These are phyloP conservation scores for Eucalyptus albens DNA, from an alignment of 345 rosid species.

Conservation along the genomic window DNA sequence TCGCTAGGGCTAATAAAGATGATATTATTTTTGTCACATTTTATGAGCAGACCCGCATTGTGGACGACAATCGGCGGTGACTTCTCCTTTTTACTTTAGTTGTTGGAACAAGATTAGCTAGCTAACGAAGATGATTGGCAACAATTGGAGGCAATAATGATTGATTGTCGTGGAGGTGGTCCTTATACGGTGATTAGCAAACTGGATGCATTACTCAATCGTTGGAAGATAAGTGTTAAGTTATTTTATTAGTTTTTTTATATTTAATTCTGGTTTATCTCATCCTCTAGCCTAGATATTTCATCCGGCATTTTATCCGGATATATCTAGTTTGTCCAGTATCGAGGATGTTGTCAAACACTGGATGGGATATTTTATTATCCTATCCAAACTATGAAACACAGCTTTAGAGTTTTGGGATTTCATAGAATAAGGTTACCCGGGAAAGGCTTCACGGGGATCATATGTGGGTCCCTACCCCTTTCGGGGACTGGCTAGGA, in stretches of 20 bases:
- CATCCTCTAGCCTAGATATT: too few relatives aligned
- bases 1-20: rapidly evolving
- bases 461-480: too few relatives aligned
- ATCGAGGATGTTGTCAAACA: too few relatives aligned
- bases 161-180: neutral
- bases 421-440: too few relatives aligned
- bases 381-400: rapidly evolving
- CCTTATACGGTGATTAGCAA: neutral
- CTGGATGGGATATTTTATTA: too few relatives aligned
- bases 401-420: too few relatives aligned
- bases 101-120: too few relatives aligned
- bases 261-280: neutral
- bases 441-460: too few relatives aligned
- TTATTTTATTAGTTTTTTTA: too few relatives aligned
- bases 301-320: too few relatives aligned
- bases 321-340: too few relatives aligned
- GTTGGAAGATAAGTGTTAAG: neutral
- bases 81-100: neutral
- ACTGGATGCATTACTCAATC: rapidly evolving
- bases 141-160: neutral
- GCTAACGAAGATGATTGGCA: rapidly evolving
- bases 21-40: neutral
- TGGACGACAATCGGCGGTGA: neutral
- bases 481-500: too few relatives aligned
- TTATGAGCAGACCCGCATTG: neutral